Evolutionary conservation across 768 basidiomycete genomes (phyloP).

Genomic region (Pleurotus giganteus): DNA sequence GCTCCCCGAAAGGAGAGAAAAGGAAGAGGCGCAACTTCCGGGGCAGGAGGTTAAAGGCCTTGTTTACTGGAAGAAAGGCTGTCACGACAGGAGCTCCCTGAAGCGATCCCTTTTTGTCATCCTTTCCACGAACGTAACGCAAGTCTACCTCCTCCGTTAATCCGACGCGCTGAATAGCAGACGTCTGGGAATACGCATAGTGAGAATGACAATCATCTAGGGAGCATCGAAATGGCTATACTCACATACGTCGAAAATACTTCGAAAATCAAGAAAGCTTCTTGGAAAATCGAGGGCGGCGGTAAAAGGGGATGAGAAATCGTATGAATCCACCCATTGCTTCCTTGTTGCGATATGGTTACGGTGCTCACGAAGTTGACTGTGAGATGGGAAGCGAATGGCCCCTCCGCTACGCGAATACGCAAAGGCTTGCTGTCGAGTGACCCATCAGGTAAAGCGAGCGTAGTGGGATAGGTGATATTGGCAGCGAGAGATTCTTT

Average conservation of each 20-base stretch:
- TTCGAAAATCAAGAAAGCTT: conserved; percentile 38
- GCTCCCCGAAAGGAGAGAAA: conserved; percentile 58
- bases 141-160: conserved; percentile 46
- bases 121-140: conserved; percentile 34
- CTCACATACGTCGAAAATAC: conserved; percentile 50
- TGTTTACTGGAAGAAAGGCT: conserved; percentile 54
- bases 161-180: conserved; percentile 50
- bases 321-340: conserved; percentile 40
- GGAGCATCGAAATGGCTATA: not conserved
- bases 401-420: conserved; percentile 34
- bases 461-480: conserved; percentile 49
- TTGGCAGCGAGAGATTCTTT: conserved; percentile 44
- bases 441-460: conserved; percentile 36
- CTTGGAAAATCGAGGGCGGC: conserved; percentile 49
- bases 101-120: conserved; percentile 35
- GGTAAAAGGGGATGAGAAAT: conserved; percentile 55
- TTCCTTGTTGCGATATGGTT: conserved; percentile 13
- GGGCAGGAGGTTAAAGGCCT: conserved; percentile 46
- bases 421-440: conserved; percentile 45
- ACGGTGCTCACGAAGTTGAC: conserved; percentile 53
- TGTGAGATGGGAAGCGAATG: conserved; percentile 19
- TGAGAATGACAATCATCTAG: not conserved
- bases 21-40: conserved; percentile 49
- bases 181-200: conserved; percentile 41
- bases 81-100: conserved; percentile 46